phyloP scores from a whole-genome alignment of 176 grass and related monocot genomes.

The Lolium rigidum region DNA sequence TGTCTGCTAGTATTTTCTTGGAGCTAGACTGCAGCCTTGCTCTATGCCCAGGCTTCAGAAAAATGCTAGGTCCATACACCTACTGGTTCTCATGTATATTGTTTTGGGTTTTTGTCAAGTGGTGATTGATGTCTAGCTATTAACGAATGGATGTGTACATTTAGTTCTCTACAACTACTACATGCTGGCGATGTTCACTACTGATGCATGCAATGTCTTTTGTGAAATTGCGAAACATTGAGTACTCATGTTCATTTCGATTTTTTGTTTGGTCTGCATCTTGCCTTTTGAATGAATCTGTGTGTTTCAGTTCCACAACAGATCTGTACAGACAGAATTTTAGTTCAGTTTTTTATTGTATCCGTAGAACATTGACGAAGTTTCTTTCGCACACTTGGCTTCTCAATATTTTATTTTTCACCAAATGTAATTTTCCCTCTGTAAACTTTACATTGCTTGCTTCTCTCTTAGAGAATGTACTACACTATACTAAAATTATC shows the following conservation, averaged over 20 bases:
- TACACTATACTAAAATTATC: not conserved
- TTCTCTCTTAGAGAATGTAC: not conserved
- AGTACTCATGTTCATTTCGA: not conserved
- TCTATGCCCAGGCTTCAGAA: too few relatives aligned
- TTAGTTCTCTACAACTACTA: not conserved
- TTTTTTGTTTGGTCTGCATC: not conserved
- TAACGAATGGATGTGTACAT: not conserved
- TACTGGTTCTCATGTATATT: not conserved
- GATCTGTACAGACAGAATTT: not conserved
- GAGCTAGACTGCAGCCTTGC: too few relatives aligned
- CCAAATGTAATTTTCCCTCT: not conserved
- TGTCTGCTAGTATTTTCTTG: too few relatives aligned
- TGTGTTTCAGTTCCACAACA: not conserved
- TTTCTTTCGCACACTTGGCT: not conserved
- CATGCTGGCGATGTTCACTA: not conserved
- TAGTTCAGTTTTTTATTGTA: not conserved
- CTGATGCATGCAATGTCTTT: not conserved
- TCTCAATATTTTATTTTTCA: not conserved
- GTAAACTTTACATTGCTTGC: not conserved
- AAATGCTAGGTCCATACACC: not conserved
- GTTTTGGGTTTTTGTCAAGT: not conserved
- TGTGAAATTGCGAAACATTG: not conserved
- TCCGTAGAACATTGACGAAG: not conserved
- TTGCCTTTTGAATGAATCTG: not conserved
- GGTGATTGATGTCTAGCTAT: not conserved